Evolutionary conservation across 1,284 basidiomycete species (phyloP), one percentile per base, ranked within the genome.

Genomic region (Moniliella sp.): DNA sequence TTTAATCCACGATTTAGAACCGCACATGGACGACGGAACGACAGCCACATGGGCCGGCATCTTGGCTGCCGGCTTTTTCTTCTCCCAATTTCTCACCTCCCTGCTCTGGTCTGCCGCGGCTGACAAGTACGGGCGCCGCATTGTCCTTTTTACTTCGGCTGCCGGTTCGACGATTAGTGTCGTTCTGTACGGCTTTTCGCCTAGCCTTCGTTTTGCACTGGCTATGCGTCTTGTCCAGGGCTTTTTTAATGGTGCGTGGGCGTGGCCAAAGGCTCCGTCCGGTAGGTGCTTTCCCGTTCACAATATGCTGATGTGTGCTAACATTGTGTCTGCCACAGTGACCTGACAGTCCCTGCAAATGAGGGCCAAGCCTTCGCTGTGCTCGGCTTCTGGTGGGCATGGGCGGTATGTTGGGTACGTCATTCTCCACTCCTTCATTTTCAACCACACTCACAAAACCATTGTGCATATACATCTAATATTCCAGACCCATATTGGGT

Each of bases 201-300:
- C 36, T n/a, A 57, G 45, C 16, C 39, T 59, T 7, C 32, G 37
- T 12, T 42, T 86, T 58, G 88, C 86, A 3, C 74, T 94, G 34
- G 73, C 69, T 28, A 75, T 88, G 21, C 72, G 88, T 12, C 67
- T 97, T 4, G 69, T 82, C 15, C 88, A 97, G 61, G 88, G 88
- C 15, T 71, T 94, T 27, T 97, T 94, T 57, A 84, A 80, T 7
- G 88, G 88, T 11, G 79, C 82, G 78, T 91, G 19, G 86, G 83
- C 17, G 84, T 91, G 12, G 82, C 81, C 25, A 53, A 51, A 25
- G 81, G 83, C 13, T 79, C 77, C 4, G 75, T 97, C 27, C 67
- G 80, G 14, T n/a, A n/a, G n/a, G n/a, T n/a, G n/a, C n/a, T n/a
- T n/a, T n/a, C n/a, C n/a, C n/a, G n/a, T n/a, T n/a, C n/a, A n/a